Conservation (phyloP, 768 basidiomycete species). For the Floccularia luteovirens region DNA sequence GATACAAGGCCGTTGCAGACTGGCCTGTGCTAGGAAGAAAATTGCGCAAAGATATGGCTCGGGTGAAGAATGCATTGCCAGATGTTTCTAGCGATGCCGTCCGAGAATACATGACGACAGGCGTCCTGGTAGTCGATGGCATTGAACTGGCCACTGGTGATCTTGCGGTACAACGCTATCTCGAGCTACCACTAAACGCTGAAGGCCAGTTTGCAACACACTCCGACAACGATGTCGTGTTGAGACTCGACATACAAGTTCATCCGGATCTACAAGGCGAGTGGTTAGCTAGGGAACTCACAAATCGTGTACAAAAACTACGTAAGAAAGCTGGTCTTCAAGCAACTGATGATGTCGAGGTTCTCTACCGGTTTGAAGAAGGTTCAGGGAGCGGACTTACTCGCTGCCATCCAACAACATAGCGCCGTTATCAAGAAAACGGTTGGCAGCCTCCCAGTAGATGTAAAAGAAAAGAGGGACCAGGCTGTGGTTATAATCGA, state of each 20-base stretch:
- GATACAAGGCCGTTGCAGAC: slow-evolving; percentile 89
- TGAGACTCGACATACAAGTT: slow-evolving; percentile 84
- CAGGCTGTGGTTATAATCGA: slow-evolving; percentile 54
- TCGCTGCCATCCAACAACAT: slow-evolving; percentile 57
- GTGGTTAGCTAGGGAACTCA: slow-evolving; percentile 84
- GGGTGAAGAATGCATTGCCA: slow-evolving; percentile 85
- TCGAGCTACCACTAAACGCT: slow-evolving; percentile 61
- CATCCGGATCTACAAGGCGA: slow-evolving; percentile 83
- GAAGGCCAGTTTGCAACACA: slow-evolving; percentile 72
- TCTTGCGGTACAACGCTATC: slow-evolving; percentile 83
- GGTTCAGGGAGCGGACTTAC: slow-evolving; percentile 57
- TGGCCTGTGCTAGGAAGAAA: slow-evolving; percentile 93
- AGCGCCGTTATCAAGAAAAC: slow-evolving; percentile 66
- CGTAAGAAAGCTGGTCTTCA: slow-evolving; percentile 94
- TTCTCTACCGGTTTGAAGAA: slow-evolving; percentile 77
- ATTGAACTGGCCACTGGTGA: slow-evolving; percentile 90
- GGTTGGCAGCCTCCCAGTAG: slow-evolving; percentile 62
- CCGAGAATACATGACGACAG: slow-evolving; percentile 66
- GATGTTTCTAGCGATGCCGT: slow-evolving; percentile 74
- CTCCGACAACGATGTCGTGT: slow-evolving; percentile 91
- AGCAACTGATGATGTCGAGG: slow-evolving; percentile 87
- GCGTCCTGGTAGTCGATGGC: slow-evolving; percentile 80
- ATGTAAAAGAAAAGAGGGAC: slow-evolving; percentile 44
- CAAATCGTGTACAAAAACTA: slow-evolving; percentile 90
- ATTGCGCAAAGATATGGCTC: slow-evolving; percentile 83